Conservation (phyloP, 371 early-diverging fungal species). For the Conidiobolus incongruus region DNA sequence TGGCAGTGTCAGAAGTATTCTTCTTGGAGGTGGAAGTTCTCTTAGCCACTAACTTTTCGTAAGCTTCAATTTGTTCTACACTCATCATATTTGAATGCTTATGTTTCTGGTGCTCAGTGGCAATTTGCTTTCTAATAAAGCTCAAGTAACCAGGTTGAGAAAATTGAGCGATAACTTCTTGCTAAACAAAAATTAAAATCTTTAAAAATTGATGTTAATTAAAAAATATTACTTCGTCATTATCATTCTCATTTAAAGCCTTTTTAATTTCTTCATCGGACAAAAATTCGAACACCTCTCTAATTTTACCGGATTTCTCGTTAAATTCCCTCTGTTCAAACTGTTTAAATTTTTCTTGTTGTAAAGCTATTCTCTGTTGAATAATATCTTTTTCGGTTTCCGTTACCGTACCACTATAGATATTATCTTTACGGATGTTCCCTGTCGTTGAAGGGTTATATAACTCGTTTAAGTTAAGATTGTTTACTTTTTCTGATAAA, state of each 20-base stretch:
- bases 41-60: slow-evolving; percentile 57
- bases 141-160: not conserved
- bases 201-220: not conserved
- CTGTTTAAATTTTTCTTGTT: slow-evolving; percentile 59
- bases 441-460: no score
- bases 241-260: slow-evolving; percentile 44
- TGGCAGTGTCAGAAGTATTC: not conserved
- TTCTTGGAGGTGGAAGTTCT: not conserved
- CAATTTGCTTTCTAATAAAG: not conserved
- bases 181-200: not conserved
- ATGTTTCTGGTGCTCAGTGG: not conserved
- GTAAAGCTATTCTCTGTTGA: slow-evolving; percentile 61
- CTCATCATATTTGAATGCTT: slow-evolving; percentile 21
- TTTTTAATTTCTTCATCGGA: slow-evolving; percentile 56
- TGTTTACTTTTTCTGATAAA: no score
- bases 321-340: slow-evolving; percentile 45
- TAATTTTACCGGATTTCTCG: slow-evolving; percentile 47
- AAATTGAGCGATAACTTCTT: slow-evolving; percentile 1
- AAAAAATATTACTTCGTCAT: slow-evolving; percentile 36
- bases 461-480: no score
- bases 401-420: slow-evolving; percentile 68
- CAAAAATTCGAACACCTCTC: slow-evolving; percentile 42
- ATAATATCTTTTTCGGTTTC: slow-evolving; percentile 68
- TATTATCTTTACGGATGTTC: slow-evolving; percentile 60
- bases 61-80: slow-evolving; percentile 52